A percentile compares a stretch with the other conserved stretches of the same genome.
These are phyloP conservation scores for Balamuthia mandrillaris DNA, from an alignment of 208 protist species.

Conservation along the genomic window DNA sequence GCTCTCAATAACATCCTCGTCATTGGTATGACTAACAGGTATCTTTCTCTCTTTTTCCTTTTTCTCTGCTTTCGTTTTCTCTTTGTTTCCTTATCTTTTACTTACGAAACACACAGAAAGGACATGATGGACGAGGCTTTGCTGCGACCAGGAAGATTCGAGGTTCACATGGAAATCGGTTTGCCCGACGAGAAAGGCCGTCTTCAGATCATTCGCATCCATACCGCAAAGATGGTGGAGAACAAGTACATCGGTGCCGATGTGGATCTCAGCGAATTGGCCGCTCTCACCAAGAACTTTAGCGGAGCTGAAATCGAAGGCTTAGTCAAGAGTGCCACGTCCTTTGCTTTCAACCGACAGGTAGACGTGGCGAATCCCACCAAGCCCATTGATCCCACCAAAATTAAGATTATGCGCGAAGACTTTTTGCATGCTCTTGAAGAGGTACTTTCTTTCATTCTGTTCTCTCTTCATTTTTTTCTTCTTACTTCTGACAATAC, in stretches of 20 bases:
- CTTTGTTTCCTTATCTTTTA: not conserved
- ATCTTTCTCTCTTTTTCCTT: conserved; percentile 8
- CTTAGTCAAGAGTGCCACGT: conserved; percentile 78
- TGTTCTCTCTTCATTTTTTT: not conserved
- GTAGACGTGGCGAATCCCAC: conserved; percentile 60
- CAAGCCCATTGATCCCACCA: conserved; percentile 11
- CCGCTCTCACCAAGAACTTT: conserved; percentile 95
- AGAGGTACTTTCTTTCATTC: not conserved
- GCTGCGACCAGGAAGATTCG: conserved; percentile 96
- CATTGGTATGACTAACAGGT: conserved; percentile 98
- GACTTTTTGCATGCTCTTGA: conserved; percentile 35
- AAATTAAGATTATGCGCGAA: not conserved
- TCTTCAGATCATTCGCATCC: conserved; percentile 97
- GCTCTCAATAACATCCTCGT: conserved; percentile 99
- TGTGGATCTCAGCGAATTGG: conserved; percentile 89
- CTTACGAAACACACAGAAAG: conserved; percentile 65
- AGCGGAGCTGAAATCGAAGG: conserved; percentile 81
- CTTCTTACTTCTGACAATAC: not conserved
- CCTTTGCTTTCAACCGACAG: conserved; percentile 63
- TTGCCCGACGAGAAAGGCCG: conserved; percentile 96
- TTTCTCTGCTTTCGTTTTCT: too few relatives aligned
- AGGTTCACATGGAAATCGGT: conserved; percentile 94
- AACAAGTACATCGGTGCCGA: conserved; percentile 83
- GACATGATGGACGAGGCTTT: conserved; percentile 99
- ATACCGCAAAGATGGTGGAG: conserved; percentile 90